phyloP scores from a whole-genome alignment of 306 rosid genomes.

The Castanea sativa region DNA sequence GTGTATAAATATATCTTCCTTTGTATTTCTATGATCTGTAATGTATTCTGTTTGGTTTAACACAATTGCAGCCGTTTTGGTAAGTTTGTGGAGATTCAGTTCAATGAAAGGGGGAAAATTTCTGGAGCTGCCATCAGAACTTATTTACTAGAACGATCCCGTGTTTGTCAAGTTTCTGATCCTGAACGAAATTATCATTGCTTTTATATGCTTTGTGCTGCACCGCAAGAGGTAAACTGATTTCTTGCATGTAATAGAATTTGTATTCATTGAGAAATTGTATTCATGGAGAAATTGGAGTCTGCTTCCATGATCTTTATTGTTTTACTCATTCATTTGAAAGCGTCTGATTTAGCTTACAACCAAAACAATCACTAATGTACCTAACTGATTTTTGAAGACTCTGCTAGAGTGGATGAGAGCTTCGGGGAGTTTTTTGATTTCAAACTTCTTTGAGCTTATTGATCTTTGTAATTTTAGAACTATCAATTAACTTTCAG shows the following conservation, averaged over 20 bases:
- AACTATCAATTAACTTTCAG: too few relatives aligned
- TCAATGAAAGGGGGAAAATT: constrained; percentile 75
- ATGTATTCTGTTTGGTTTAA: constrained; percentile 1
- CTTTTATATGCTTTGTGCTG: constrained; percentile 98
- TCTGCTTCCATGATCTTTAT: neutral
- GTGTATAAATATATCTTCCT: neutral
- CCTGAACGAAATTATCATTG: constrained; percentile 99
- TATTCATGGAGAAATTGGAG: neutral
- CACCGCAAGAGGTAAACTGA: constrained; percentile 69
- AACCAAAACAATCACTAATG: neutral
- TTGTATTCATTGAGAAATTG: neutral
- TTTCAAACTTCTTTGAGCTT: too few relatives aligned
- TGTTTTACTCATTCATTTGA: neutral
- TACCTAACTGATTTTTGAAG: neutral
- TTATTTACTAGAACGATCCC: constrained; percentile 84
- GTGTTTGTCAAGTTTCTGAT: constrained; percentile 97
- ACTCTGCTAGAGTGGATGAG: too few relatives aligned
- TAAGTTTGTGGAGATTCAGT: constrained; percentile 98
- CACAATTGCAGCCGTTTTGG: constrained; percentile 91
- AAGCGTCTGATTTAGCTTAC: neutral
- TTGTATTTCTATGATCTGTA: neutral
- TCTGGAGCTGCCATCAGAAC: constrained; percentile 99
- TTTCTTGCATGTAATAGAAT: neutral
- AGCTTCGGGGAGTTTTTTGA: too few relatives aligned
- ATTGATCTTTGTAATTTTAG: too few relatives aligned